These are phyloP conservation scores for Calycina marina DNA, from an alignment of 2,329 filamentous ascomycete genomes.

Conservation along the genomic window DNA sequence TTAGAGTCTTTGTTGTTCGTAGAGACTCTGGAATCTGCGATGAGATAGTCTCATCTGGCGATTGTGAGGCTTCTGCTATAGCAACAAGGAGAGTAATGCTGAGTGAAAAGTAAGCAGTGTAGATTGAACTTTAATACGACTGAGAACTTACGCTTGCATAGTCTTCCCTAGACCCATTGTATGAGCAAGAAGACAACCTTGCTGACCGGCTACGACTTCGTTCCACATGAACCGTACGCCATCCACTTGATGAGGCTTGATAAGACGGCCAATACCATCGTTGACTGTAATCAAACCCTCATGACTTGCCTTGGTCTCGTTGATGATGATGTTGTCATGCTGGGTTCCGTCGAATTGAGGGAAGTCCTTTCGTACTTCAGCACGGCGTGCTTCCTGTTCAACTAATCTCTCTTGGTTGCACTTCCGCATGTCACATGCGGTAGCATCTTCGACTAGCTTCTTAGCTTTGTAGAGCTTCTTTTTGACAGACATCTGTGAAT, in stretches of 20 bases:
- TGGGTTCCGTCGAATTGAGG: slow-evolving; percentile 31
- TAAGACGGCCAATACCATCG: slow-evolving; percentile 42
- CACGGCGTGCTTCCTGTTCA: slow-evolving; percentile 37
- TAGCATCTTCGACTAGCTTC: slow-evolving; percentile 30
- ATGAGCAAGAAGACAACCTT: slow-evolving; percentile 70
- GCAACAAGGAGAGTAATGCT: slow-evolving; percentile 66
- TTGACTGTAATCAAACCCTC: slow-evolving; percentile 51
- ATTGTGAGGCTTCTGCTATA: slow-evolving; percentile 50
- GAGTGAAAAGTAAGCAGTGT: slow-evolving; percentile 8
- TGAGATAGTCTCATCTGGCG: slow-evolving; percentile 37
- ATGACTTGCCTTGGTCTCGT: slow-evolving; percentile 45
- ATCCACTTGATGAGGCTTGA: slow-evolving; percentile 68
- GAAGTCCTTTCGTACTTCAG: slow-evolving; percentile 31
- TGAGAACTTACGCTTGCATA: slow-evolving; percentile 53
- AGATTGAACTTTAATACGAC: background rate
- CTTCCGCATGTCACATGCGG: slow-evolving; percentile 33
- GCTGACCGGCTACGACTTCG: slow-evolving; percentile 45
- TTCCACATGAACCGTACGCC: slow-evolving; percentile 86
- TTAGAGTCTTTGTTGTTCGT: slow-evolving; percentile 45
- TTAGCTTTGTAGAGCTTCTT: slow-evolving; percentile 22
- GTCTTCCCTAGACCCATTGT: slow-evolving; percentile 91
- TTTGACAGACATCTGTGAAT: no score
- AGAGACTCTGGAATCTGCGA: slow-evolving; percentile 56
- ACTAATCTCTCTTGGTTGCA: slow-evolving; percentile 36
- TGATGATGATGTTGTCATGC: slow-evolving; percentile 43